A percentile compares a stretch with the other conserved stretches of the same genome.
phyloP scores from a whole-genome alignment of 1,139 yeast species.

The Suhomyces coccinellae region DNA sequence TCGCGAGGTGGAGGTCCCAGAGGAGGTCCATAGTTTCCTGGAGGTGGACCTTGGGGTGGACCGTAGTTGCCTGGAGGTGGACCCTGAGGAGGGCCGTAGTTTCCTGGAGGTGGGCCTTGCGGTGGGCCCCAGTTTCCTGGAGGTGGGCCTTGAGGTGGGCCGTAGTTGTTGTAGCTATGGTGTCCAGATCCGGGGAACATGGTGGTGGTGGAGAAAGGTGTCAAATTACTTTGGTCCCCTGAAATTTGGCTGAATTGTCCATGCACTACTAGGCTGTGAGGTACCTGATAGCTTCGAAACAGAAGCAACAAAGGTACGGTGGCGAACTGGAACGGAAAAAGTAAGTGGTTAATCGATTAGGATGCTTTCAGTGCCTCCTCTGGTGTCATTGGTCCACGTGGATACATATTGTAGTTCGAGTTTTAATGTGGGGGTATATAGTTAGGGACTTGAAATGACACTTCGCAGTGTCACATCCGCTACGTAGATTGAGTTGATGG shows the following conservation, averaged over 20 bases:
- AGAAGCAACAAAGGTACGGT: not conserved
- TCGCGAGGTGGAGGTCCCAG: constrained; percentile 15
- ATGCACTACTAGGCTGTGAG: not conserved
- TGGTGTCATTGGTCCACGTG: too few species aligned
- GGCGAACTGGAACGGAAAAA: too few species aligned
- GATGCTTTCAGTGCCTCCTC: too few species aligned
- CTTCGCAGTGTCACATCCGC: too few species aligned
- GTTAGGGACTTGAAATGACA: too few species aligned
- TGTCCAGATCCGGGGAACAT: constrained; percentile 29
- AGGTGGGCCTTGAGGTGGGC: constrained; percentile 13
- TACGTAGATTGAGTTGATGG: too few species aligned
- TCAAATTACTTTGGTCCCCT: not conserved
- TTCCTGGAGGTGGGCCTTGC: constrained; percentile 13
- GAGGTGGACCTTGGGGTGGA: constrained; percentile 18
- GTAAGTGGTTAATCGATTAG: too few species aligned
- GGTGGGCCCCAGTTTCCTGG: constrained; percentile 17
- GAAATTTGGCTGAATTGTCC: not conserved
- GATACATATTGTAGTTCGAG: too few species aligned
- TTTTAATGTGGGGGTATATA: too few species aligned
- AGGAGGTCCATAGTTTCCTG: constrained; percentile 16
- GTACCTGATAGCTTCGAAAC: not conserved
- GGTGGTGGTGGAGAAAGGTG: not conserved
- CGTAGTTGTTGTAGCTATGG: constrained; percentile 15
- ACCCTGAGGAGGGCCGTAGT: constrained; percentile 8
- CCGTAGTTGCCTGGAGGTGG: constrained; percentile 11